These are phyloP conservation scores for Phytophthora quininea DNA, from an alignment of 352 stramenopile species.

Conservation along the genomic window DNA sequence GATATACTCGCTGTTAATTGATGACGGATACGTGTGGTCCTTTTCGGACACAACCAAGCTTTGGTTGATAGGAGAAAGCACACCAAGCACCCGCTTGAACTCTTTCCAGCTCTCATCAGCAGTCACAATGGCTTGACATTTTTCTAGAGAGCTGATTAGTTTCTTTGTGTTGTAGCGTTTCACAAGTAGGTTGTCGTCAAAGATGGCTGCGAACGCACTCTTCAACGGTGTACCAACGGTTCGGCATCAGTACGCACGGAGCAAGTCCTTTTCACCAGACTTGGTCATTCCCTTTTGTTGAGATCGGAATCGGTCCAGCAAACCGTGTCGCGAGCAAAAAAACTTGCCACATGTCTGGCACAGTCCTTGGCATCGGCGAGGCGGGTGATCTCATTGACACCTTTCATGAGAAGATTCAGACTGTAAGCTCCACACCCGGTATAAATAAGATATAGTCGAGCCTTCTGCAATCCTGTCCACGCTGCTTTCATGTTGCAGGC, in stretches of 20 bases:
- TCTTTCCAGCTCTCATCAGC: background rate
- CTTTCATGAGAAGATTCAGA: conserved; percentile 5
- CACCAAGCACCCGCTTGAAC: background rate
- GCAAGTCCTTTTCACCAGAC: background rate
- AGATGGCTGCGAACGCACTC: background rate
- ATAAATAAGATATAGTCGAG: background rate
- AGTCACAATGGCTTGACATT: background rate
- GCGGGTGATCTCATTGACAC: background rate
- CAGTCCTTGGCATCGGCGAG: background rate
- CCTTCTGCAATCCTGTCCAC: background rate
- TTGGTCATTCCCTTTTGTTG: background rate
- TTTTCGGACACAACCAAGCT: background rate
- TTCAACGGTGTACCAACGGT: background rate
- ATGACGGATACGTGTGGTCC: background rate
- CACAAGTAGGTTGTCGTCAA: background rate
- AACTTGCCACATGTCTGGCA: background rate
- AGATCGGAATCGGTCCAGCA: background rate
- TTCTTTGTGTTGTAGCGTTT: background rate
- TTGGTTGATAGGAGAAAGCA: background rate
- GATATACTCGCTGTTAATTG: background rate
- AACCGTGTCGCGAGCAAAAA: background rate
- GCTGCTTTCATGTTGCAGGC: background rate
- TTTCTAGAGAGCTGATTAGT: background rate
- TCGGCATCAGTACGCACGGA: background rate
- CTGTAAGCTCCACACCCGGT: background rate